These are phyloP conservation scores for Umbelopsis vinacea DNA, from an alignment of 192 early-diverging fungal genomes.

Conservation along the genomic window DNA sequence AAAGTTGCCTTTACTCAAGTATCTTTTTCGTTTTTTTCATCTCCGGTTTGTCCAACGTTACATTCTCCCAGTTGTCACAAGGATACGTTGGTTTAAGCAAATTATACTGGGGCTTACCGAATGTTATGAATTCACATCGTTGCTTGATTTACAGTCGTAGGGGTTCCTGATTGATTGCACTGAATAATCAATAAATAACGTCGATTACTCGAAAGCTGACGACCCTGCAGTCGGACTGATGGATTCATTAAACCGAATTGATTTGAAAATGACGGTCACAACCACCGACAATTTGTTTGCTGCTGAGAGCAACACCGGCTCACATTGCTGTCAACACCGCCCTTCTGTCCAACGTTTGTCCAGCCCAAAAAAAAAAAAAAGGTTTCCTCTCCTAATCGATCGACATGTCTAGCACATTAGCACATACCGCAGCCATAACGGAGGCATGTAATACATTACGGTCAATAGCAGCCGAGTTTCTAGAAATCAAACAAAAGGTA, in stretches of 20 bases:
- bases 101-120: too few relatives aligned
- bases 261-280: too few relatives aligned
- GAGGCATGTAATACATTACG: conserved; percentile 7
- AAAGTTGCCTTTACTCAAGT: neutral
- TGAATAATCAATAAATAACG: too few relatives aligned
- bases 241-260: too few relatives aligned
- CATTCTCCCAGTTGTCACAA: neutral
- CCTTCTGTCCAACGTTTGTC: neutral
- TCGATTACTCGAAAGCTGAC: too few relatives aligned
- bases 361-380: neutral
- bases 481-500: conserved; percentile 7
- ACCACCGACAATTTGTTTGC: too few relatives aligned
- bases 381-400: neutral
- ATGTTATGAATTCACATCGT: too few relatives aligned
- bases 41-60: conserved; percentile 11
- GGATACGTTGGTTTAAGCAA: too few relatives aligned
- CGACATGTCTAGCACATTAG: neutral
- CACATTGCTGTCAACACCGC: neutral
- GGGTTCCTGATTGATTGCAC: too few relatives aligned
- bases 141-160: too few relatives aligned
- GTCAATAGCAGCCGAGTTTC: neutral
- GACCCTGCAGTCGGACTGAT: too few relatives aligned
- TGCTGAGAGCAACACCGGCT: neutral
- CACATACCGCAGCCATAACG: conserved; percentile 11
- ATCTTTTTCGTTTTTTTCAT: conserved; percentile 3